phyloP scores from a whole-genome alignment of 768 basidiomycete species.

The Hygrocybe punicea region DNA sequence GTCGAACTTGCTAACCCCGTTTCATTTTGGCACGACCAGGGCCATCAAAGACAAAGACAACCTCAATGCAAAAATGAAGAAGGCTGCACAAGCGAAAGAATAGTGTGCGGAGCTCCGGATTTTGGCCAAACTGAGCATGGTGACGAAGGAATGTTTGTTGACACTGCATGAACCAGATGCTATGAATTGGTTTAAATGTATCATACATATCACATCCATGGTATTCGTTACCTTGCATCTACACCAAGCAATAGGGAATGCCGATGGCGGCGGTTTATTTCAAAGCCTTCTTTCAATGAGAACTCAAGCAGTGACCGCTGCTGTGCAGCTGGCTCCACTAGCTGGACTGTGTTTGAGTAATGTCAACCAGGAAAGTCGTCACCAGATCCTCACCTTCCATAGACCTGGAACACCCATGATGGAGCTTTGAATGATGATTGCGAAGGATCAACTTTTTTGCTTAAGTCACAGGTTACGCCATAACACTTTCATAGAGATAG shows the following conservation, averaged over 20 bases:
- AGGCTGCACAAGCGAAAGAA: slow-evolving; percentile 43
- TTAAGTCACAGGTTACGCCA: too few relatives aligned
- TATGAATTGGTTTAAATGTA: background rate
- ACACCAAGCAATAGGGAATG: slow-evolving; percentile 6
- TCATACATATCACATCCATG: background rate
- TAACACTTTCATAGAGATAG: too few relatives aligned
- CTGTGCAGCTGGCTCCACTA: slow-evolving; percentile 1
- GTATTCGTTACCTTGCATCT: slow-evolving; percentile 13
- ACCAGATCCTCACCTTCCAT: slow-evolving; percentile 4
- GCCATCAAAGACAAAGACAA: slow-evolving; percentile 53
- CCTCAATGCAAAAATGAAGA: slow-evolving; percentile 33
- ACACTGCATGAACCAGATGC: slow-evolving; percentile 11
- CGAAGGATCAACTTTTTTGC: too few relatives aligned
- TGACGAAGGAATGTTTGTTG: slow-evolving; percentile 10
- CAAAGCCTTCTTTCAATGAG: background rate
- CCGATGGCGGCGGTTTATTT: background rate
- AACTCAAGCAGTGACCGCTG: slow-evolving; percentile 1
- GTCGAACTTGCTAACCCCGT: slow-evolving; percentile 31
- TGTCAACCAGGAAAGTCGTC: background rate
- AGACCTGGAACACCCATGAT: slow-evolving; percentile 7
- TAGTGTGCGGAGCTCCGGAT: slow-evolving; percentile 43
- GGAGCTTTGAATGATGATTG: too few relatives aligned
- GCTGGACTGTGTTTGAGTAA: background rate
- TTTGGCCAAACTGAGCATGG: slow-evolving; percentile 32
- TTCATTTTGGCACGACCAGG: slow-evolving; percentile 40